Evolutionary conservation across 768 basidiomycete genomes (phyloP).

Genomic region (Lyophyllum atratum): DNA sequence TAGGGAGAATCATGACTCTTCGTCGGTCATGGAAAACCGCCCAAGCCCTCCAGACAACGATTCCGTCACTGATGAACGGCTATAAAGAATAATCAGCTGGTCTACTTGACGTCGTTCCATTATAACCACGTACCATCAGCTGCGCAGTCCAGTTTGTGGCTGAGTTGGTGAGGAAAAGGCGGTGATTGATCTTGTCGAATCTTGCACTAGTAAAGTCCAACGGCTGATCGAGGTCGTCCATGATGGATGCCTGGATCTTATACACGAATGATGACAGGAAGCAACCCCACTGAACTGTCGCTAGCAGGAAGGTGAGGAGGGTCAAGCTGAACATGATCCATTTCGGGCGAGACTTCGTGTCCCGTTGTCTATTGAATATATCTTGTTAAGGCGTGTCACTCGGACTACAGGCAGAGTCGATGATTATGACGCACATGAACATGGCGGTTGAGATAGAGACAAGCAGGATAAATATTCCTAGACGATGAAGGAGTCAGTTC

Average conservation of each 20-base stretch:
- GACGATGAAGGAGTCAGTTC: not conserved
- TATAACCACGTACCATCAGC: not conserved
- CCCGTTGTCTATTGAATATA: not conserved
- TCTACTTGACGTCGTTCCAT: not conserved
- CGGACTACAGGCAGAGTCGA: not conserved
- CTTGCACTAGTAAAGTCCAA: not conserved
- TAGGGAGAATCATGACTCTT: slow-evolving; percentile 8
- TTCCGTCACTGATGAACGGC: slow-evolving; percentile 8
- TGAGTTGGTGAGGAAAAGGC: not conserved
- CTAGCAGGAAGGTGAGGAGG: not conserved
- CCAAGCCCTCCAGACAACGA: slow-evolving; percentile 14
- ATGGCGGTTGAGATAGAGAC: not conserved
- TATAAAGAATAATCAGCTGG: not conserved
- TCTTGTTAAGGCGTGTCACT: not conserved
- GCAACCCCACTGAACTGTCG: not conserved
- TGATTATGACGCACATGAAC: not conserved
- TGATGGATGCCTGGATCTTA: not conserved
- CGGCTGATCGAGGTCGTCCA: not conserved
- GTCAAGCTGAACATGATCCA: not conserved
- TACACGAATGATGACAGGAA: not conserved
- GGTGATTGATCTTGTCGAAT: not conserved
- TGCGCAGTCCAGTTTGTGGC: not conserved
- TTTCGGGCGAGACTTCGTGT: not conserved
- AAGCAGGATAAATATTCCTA: not conserved
- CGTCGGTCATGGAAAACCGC: slow-evolving; percentile 2